Conservation (phyloP, 129 eudicot genomes). For the Cynara cardunculus region DNA sequence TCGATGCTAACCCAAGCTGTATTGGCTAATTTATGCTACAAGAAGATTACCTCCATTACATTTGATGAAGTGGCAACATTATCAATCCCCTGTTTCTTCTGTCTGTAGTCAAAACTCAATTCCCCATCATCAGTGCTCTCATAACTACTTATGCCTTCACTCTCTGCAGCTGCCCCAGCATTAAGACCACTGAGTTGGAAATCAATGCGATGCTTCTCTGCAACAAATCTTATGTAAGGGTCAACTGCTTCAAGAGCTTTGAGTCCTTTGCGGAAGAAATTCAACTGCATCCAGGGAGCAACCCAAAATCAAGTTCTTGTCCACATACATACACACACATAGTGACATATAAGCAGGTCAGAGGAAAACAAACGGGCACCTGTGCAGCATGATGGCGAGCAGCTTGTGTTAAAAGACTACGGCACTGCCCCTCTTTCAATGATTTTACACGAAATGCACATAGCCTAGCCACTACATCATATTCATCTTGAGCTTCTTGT, state of each 20-base stretch:
- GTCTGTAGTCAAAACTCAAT: constrained; percentile 56
- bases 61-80: constrained; percentile 38
- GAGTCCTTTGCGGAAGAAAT: constrained; percentile 74
- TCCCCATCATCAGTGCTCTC: constrained; percentile 56
- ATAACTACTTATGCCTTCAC: constrained; percentile 35
- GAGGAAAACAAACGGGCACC: constrained; percentile 28
- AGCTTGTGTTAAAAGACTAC: constrained; percentile 79
- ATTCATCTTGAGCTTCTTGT: constrained; percentile 73
- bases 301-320: constrained; percentile 1
- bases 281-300: constrained; percentile 46
- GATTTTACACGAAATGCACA: constrained; percentile 74
- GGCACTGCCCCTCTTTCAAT: constrained; percentile 78
- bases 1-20: neutral
- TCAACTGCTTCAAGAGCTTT: constrained; percentile 76
- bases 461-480: constrained; percentile 40
- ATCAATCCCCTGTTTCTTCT: constrained; percentile 47
- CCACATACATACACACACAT: neutral
- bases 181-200: constrained; percentile 49
- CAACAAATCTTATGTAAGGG: constrained; percentile 46
- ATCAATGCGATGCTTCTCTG: constrained; percentile 73
- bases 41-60: constrained; percentile 54
- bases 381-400: constrained; percentile 90
- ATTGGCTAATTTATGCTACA: too few relatives aligned
- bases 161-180: constrained; percentile 43
- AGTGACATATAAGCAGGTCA: neutral